Evolutionary conservation across 2,329 filamentous ascomycete species (phyloP).

Genomic region (Dactylellina haptotyla): DNA sequence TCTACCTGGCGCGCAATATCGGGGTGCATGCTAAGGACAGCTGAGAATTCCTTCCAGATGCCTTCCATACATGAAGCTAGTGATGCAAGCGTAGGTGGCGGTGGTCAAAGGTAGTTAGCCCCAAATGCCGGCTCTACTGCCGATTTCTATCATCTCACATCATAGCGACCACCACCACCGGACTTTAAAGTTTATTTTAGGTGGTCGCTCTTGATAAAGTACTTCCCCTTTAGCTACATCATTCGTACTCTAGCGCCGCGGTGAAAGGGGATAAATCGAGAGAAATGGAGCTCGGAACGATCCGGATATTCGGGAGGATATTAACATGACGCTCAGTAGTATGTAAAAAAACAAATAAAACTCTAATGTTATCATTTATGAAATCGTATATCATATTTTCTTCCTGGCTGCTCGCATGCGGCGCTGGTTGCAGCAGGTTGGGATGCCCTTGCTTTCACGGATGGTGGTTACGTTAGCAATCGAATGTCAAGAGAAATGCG

Average conservation of each 20-base stretch:
- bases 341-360: constrained; percentile 4
- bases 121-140: background rate
- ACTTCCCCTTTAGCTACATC: too few species aligned
- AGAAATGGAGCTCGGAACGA: constrained; percentile 44
- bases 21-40: constrained; percentile 31
- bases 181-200: constrained; percentile 3
- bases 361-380: constrained; percentile 24
- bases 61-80: constrained; percentile 51
- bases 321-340: constrained; percentile 21
- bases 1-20: constrained; percentile 11
- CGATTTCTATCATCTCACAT: constrained; percentile 13
- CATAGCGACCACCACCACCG: background rate
- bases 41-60: constrained; percentile 34
- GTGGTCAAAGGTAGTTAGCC: background rate
- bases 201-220: too few species aligned
- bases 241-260: background rate
- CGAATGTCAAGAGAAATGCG: background rate
- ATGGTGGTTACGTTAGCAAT: constrained; percentile 4
- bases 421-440: background rate
- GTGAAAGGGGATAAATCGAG: background rate
- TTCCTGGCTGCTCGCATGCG: background rate
- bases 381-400: constrained; percentile 32
- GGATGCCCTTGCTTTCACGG: background rate
- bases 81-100: constrained; percentile 32
- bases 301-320: constrained; percentile 35